Evolutionary conservation across 2,329 filamentous ascomycete species (phyloP).

Genomic region (Thielaviopsis ethacetica): DNA sequence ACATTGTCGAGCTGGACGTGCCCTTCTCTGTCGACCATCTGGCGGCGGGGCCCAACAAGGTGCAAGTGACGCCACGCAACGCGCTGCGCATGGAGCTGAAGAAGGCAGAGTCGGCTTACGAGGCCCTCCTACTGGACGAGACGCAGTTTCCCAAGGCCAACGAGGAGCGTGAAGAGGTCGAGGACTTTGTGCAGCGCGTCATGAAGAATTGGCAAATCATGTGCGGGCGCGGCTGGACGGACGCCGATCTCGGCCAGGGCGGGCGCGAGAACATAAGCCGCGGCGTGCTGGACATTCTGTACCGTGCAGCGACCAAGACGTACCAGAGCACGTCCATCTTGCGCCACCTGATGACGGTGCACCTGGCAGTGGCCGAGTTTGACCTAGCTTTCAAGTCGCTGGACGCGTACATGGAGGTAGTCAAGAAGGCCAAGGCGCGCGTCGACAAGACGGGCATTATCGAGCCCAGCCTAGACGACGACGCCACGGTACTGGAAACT

Average conservation of each 20-base stretch:
- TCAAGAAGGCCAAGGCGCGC: constrained; percentile 69
- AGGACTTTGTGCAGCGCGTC: constrained; percentile 63
- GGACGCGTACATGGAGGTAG: constrained; percentile 79
- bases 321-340: constrained; percentile 89
- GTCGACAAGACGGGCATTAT: constrained; percentile 60
- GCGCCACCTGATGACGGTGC: constrained; percentile 72
- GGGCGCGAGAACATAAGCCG: constrained; percentile 61
- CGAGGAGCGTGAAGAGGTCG: constrained; percentile 61
- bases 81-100: constrained; percentile 65
- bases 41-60: constrained; percentile 26
- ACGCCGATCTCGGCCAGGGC: constrained; percentile 65
- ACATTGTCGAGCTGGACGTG: constrained; percentile 51
- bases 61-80: constrained; percentile 37
- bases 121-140: constrained; percentile 60
- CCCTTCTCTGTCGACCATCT: constrained; percentile 37
- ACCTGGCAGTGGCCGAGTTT: constrained; percentile 78
- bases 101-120: constrained; percentile 63
- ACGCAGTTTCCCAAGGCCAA: constrained; percentile 73
- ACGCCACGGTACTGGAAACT: constrained; percentile 60
- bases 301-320: constrained; percentile 78
- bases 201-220: constrained; percentile 75
- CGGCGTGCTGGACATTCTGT: constrained; percentile 71
- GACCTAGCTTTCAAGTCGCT: constrained; percentile 82
- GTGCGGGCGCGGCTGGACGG: constrained; percentile 63
- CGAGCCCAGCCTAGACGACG: constrained; percentile 60